Evolutionary conservation across 345 rosid genomes (phyloP).

Genomic region (Theobroma cacao): DNA sequence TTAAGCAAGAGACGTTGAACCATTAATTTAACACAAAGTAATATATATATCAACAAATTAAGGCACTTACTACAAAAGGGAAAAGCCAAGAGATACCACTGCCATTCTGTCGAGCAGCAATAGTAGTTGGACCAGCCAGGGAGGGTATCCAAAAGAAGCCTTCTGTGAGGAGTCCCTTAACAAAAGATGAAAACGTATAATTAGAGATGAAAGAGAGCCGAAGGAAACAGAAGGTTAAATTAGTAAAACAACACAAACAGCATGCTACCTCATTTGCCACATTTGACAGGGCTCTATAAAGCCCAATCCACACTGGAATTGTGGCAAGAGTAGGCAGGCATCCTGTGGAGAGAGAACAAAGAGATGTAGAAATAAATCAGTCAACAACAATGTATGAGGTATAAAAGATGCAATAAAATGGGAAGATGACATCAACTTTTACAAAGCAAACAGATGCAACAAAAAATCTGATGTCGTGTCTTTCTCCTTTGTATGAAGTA

Average conservation of each 20-base stretch:
- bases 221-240: background rate
- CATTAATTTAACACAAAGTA: constrained; percentile 39
- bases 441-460: background rate
- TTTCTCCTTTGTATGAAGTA: background rate
- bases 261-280: constrained; percentile 83
- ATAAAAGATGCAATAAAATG: background rate
- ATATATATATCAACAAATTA: background rate
- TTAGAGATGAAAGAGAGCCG: constrained; percentile 14
- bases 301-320: constrained; percentile 96
- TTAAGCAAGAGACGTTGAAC: background rate
- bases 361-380: background rate
- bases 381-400: background rate
- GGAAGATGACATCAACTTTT: background rate
- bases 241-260: background rate
- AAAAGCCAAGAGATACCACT: constrained; percentile 94
- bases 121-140: constrained; percentile 88
- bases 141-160: constrained; percentile 99
- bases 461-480: background rate
- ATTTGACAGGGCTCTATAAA: constrained; percentile 96
- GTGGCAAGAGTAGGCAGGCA: constrained; percentile 96
- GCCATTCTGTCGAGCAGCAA: constrained; percentile 81
- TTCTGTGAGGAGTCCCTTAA: constrained; percentile 92
- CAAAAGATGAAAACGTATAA: constrained; percentile 13
- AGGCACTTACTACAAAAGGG: constrained; percentile 70
- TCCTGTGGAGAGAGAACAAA: constrained; percentile 38